Percentiles rank a stretch among this genome's conserved stretches.
phyloP scores from a whole-genome alignment of 768 basidiomycete species.

The Hortiboletus campestris region DNA sequence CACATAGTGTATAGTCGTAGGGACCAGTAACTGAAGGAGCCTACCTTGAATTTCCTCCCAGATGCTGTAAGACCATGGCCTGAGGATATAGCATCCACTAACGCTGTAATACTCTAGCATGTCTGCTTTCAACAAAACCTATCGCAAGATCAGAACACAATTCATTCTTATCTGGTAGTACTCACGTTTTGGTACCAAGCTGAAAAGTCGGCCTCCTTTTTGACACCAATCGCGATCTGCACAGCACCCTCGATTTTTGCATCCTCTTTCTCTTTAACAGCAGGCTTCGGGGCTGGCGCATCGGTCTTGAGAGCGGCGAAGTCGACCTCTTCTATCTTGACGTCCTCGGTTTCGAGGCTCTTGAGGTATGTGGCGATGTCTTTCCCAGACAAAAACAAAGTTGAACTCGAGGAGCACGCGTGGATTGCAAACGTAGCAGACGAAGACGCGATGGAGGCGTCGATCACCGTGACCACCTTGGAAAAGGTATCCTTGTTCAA shows the following conservation, averaged over 20 bases:
- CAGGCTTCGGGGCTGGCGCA: slow-evolving; percentile 33
- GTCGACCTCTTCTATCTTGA: slow-evolving; percentile 72
- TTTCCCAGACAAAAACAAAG: slow-evolving; percentile 74
- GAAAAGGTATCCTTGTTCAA: slow-evolving; percentile 65
- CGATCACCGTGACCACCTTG: slow-evolving; percentile 72
- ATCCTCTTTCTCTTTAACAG: slow-evolving; percentile 63
- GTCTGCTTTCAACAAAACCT: slow-evolving; percentile 97
- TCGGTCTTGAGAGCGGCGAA: slow-evolving; percentile 59
- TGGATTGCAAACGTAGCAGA: slow-evolving; percentile 69
- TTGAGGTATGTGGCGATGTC: slow-evolving; percentile 74
- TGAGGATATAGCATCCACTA: slow-evolving; percentile 97
- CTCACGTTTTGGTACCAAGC: slow-evolving; percentile 90
- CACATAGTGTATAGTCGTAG: neutral
- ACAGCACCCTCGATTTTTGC: slow-evolving; percentile 85
- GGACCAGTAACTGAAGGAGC: slow-evolving; percentile 14
- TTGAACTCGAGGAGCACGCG: slow-evolving; percentile 64
- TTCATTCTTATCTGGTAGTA: slow-evolving; percentile 4
- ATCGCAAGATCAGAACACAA: slow-evolving; percentile 17
- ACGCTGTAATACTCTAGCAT: slow-evolving; percentile 99
- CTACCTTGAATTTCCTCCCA: slow-evolving; percentile 95
- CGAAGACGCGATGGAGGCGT: slow-evolving; percentile 72
- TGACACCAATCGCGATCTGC: slow-evolving; percentile 90
- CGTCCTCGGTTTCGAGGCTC: slow-evolving; percentile 63
- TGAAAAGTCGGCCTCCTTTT: slow-evolving; percentile 94
- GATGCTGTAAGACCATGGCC: slow-evolving; percentile 95